phyloP scores from a whole-genome alignment of 805 yeast genomes.

The Kuraishia hungarica region DNA sequence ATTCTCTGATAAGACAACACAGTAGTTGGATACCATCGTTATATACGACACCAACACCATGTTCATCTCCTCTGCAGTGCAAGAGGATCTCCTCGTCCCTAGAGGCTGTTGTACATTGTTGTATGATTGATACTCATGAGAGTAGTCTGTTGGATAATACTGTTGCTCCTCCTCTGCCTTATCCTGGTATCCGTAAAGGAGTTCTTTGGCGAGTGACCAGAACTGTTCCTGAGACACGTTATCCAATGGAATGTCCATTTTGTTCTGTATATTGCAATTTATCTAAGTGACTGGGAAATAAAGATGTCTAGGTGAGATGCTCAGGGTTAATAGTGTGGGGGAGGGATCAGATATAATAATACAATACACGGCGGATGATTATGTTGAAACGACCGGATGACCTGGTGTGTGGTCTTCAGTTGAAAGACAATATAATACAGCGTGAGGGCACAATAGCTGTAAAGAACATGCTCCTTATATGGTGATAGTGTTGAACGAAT shows the following conservation, averaged over 20 bases:
- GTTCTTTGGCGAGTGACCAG: conserved; percentile 22
- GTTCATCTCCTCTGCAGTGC: conserved; percentile 22
- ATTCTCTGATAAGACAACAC: conserved; percentile 10
- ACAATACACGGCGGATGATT: too few species aligned
- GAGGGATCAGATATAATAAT: too few species aligned
- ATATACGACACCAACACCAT: conserved; percentile 24
- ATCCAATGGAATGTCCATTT: conserved; percentile 6
- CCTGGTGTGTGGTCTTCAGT: too few species aligned
- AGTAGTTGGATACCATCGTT: conserved; percentile 20
- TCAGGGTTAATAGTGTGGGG: too few species aligned
- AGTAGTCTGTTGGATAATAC: neutral
- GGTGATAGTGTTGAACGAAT: too few species aligned
- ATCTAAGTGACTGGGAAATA: too few species aligned
- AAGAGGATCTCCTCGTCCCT: conserved; percentile 6
- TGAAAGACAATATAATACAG: too few species aligned
- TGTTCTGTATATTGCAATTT: conserved; percentile 8
- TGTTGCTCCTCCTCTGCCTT: neutral
- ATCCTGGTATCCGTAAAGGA: conserved; percentile 14
- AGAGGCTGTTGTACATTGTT: neutral
- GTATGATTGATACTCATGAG: neutral
- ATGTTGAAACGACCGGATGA: too few species aligned
- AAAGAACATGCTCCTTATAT: too few species aligned
- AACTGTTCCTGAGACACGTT: conserved; percentile 18
- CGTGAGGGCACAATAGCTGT: too few species aligned
- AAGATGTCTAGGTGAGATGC: too few species aligned